These are phyloP conservation scores for Dothideomycetidae sp. DNA, from an alignment of 2,329 filamentous ascomycete species.

Conservation along the genomic window DNA sequence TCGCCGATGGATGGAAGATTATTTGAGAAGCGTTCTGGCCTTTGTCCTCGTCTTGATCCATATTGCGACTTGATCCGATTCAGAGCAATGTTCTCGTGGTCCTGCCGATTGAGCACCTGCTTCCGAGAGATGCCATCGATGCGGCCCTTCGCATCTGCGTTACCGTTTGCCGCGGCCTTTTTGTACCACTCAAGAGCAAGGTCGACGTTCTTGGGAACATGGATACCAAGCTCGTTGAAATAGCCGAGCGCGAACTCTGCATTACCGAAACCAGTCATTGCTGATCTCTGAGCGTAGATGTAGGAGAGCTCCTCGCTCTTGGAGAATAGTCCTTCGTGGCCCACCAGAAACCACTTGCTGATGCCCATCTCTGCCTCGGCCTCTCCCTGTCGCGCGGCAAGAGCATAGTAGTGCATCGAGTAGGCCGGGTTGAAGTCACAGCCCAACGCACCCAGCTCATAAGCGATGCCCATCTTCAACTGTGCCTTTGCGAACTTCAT, in stretches of 20 bases:
- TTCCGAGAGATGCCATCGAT: constrained; percentile 75
- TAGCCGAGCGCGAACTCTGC: constrained; percentile 96
- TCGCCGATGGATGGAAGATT: constrained; percentile 28
- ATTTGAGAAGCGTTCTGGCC: constrained; percentile 30
- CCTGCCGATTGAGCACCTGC: constrained; percentile 64
- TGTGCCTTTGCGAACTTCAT: constrained; percentile 93
- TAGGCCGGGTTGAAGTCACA: constrained; percentile 90
- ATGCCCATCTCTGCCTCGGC: constrained; percentile 89
- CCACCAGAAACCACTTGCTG: constrained; percentile 97
- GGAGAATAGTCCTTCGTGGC: constrained; percentile 77
- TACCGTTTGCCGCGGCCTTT: constrained; percentile 76
- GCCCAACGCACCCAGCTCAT: constrained; percentile 82
- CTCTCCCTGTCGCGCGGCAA: constrained; percentile 84
- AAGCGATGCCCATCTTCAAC: constrained; percentile 90
- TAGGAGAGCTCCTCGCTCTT: constrained; percentile 95
- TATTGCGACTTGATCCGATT: constrained; percentile 57
- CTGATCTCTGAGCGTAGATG: constrained; percentile 77
- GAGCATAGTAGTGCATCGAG: constrained; percentile 87
- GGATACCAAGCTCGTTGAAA: constrained; percentile 92
- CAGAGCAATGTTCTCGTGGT: constrained; percentile 86
- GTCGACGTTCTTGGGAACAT: constrained; percentile 66
- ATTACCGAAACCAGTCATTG: constrained; percentile 64
- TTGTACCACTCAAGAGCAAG: constrained; percentile 84
- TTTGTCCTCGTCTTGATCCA: constrained; percentile 36
- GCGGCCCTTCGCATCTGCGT: constrained; percentile 69